Conservation (phyloP, 345 rosid species). For the Kandelia obovata region DNA sequence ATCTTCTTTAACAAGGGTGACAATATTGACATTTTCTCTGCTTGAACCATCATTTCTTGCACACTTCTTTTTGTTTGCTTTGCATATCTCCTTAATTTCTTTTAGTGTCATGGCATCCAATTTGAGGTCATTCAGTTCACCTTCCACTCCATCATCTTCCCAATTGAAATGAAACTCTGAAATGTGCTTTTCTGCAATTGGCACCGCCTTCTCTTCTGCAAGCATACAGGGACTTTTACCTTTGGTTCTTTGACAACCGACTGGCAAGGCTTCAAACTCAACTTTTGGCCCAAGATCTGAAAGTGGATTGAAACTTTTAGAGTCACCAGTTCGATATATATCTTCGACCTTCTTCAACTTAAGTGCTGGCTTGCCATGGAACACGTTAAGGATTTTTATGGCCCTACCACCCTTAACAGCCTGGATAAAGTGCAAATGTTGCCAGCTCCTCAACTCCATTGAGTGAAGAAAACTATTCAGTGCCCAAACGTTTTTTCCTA, state of each 20-base stretch:
- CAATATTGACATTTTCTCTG: slow-evolving; percentile 15
- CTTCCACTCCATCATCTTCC: slow-evolving; percentile 11
- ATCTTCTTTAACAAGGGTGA: slow-evolving; percentile 23
- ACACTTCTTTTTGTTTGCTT: slow-evolving; percentile 53
- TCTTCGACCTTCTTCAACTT: slow-evolving; percentile 44
- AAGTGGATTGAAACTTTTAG: slow-evolving; percentile 7
- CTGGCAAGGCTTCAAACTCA: slow-evolving; percentile 21
- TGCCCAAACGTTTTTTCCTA: neutral
- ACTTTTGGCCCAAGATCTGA: slow-evolving; percentile 24
- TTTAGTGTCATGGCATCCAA: slow-evolving; percentile 45
- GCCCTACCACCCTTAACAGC: slow-evolving; percentile 37
- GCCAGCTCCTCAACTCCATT: slow-evolving; percentile 57
- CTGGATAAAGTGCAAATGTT: slow-evolving; percentile 45
- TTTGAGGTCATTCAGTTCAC: slow-evolving; percentile 29
- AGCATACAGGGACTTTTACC: slow-evolving; percentile 17
- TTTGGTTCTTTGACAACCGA: slow-evolving; percentile 19
- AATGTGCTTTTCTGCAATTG: slow-evolving; percentile 20
- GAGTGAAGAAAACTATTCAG: neutral
- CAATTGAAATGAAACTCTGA: slow-evolving; percentile 4
- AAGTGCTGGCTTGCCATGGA: slow-evolving; percentile 41
- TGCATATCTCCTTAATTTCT: slow-evolving; percentile 48
- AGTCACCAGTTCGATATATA: slow-evolving; percentile 31
- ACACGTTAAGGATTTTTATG: slow-evolving; percentile 32
- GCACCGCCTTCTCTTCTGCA: slow-evolving; percentile 11
- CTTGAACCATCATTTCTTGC: slow-evolving; percentile 7